phyloP scores from a whole-genome alignment of 2,329 filamentous ascomycete species.

The Claviceps monticola region DNA sequence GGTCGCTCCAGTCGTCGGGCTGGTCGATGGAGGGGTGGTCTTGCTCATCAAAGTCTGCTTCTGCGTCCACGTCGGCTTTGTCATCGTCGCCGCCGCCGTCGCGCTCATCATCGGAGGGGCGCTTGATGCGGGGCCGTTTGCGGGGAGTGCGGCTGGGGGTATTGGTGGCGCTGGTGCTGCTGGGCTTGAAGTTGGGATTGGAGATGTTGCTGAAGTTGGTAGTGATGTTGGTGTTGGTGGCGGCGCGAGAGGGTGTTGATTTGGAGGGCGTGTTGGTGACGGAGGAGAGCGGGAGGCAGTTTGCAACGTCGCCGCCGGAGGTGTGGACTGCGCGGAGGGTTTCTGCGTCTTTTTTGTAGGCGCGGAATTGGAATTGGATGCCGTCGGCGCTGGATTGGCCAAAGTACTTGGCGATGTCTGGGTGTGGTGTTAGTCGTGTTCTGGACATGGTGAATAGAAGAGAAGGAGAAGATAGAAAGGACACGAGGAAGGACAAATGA shows the following conservation, averaged over 20 bases:
- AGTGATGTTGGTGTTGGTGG: not conserved
- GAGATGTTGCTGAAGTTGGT: no score
- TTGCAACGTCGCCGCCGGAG: constrained; percentile 31
- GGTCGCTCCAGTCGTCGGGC: not conserved
- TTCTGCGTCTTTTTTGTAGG: constrained; percentile 39
- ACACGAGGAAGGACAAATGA: not conserved
- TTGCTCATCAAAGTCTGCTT: constrained; percentile 11
- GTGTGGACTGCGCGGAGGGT: constrained; percentile 30
- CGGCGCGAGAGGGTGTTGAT: constrained; percentile 6
- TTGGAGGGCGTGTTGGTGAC: constrained; percentile 18
- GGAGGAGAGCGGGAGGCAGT: constrained; percentile 19
- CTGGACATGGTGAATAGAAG: not conserved
- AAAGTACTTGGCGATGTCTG: constrained; percentile 46
- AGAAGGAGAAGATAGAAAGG: not conserved
- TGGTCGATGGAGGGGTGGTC: not conserved
- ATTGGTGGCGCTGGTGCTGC: constrained; percentile 2
- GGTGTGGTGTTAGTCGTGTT: constrained; percentile 5
- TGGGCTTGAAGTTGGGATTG: not conserved
- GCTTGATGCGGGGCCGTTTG: constrained; percentile 17
- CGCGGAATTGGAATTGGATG: constrained; percentile 46
- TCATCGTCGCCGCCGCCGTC: constrained; percentile 15
- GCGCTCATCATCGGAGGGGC: constrained; percentile 14
- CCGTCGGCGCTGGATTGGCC: constrained; percentile 44
- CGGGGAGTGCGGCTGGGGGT: constrained; percentile 10
- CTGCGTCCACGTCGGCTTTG: constrained; percentile 15